Conservation (phyloP, 202 grass and related monocot species). For the Carex arenaria region DNA sequence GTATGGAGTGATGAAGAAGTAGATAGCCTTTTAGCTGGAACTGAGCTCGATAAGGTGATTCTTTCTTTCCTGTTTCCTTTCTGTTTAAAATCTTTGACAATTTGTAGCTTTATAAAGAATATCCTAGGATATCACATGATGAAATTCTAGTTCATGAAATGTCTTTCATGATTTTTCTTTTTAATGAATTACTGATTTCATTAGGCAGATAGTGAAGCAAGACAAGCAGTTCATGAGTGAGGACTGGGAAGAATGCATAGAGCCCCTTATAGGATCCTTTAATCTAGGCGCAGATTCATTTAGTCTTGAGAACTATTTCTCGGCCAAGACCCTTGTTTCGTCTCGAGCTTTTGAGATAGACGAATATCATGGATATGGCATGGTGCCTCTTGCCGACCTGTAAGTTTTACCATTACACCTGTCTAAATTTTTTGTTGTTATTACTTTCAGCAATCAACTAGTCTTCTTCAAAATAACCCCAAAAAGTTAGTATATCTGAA, state of each 20-base stretch:
- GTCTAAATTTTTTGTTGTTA: not conserved
- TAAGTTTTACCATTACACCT: slow-evolving; percentile 40
- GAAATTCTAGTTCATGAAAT: not conserved
- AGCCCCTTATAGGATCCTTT: slow-evolving; percentile 55
- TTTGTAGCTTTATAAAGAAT: not conserved
- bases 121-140: not conserved
- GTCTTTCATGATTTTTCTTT: not conserved
- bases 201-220: slow-evolving; percentile 88
- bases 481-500: not conserved
- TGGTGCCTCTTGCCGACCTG: slow-evolving; percentile 93
- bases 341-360: slow-evolving; percentile 79
- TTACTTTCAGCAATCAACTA: not conserved
- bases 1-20: slow-evolving; percentile 67
- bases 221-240: slow-evolving; percentile 61
- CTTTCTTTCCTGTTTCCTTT: not conserved
- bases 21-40: slow-evolving; percentile 54
- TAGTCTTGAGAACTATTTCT: slow-evolving; percentile 78
- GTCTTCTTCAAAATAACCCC: not conserved
- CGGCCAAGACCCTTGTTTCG: slow-evolving; percentile 74
- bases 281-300: slow-evolving; percentile 50
- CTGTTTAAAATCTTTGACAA: not conserved
- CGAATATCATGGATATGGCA: slow-evolving; percentile 73
- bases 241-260: slow-evolving; percentile 85
- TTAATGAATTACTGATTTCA: slow-evolving; percentile 29
- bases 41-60: slow-evolving; percentile 81